phyloP scores from a whole-genome alignment of 306 rosid genomes.

The Prunus kanzakura region DNA sequence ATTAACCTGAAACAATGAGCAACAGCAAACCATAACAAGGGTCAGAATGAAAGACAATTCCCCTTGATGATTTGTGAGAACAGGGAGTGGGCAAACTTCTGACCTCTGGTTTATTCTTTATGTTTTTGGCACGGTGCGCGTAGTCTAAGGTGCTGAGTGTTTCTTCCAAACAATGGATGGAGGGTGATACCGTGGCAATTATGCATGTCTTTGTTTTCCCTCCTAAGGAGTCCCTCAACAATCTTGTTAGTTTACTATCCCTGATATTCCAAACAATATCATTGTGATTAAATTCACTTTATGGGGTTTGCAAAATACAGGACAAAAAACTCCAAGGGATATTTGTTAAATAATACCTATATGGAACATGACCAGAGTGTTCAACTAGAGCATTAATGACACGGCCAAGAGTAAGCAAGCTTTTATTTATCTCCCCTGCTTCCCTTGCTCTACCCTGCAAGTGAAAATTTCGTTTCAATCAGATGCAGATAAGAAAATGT shows the following conservation, averaged over 20 bases:
- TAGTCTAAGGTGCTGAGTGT: conserved; percentile 97
- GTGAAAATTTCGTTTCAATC: conserved; percentile 22
- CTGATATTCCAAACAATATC: conserved; percentile 48
- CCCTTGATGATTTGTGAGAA: background rate
- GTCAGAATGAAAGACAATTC: background rate
- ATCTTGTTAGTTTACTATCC: conserved; percentile 94
- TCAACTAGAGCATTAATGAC: conserved; percentile 95
- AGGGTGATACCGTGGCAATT: conserved; percentile 95
- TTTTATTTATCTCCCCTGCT: conserved; percentile 99
- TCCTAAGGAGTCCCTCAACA: conserved; percentile 94
- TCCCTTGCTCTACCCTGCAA: conserved; percentile 99
- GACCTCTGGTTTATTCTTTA: conserved; percentile 99
- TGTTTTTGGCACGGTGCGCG: conserved; percentile 99
- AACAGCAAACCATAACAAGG: conserved; percentile 27
- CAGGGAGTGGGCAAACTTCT: conserved; percentile 23
- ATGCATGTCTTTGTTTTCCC: conserved; percentile 99
- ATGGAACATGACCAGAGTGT: conserved; percentile 98
- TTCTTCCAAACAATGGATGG: conserved; percentile 98
- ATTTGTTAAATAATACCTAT: conserved; percentile 51
- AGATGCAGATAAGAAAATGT: conserved; percentile 16
- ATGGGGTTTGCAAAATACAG: background rate
- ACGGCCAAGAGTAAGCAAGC: conserved; percentile 97
- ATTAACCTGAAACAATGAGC: conserved; percentile 61
- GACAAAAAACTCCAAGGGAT: background rate
- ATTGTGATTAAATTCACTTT: conserved; percentile 14